Evolutionary conservation across 2,329 filamentous ascomycete genomes (phyloP).

Genomic region (Nemania abortiva): DNA sequence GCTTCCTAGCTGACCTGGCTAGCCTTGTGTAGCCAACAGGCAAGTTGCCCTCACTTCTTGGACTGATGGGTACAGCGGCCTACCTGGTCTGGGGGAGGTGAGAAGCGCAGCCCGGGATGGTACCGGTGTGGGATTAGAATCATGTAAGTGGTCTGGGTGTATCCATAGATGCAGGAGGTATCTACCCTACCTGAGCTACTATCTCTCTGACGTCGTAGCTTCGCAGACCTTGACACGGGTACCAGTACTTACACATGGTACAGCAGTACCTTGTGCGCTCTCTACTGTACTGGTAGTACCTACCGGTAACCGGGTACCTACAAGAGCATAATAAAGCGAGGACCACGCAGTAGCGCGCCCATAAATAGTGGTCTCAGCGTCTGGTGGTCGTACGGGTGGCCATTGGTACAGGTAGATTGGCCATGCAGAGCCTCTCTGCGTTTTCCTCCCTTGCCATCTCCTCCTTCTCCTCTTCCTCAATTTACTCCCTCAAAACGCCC

Average conservation of each 20-base stretch:
- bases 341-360: slow-evolving; percentile 25
- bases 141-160: slow-evolving; percentile 13
- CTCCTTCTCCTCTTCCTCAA: slow-evolving; percentile 16
- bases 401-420: slow-evolving; percentile 2
- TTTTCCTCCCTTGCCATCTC: slow-evolving; percentile 13
- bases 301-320: slow-evolving; percentile 1
- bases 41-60: background rate
- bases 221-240: slow-evolving; percentile 1
- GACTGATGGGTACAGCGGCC: slow-evolving; percentile 3
- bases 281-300: background rate
- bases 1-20: background rate
- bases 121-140: slow-evolving; percentile 19
- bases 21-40: background rate
- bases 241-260: background rate
- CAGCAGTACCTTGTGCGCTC: slow-evolving; percentile 1
- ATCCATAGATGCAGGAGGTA: background rate
- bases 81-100: slow-evolving; percentile 4
- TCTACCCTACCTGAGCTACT: background rate
- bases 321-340: slow-evolving; percentile 20
- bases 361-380: slow-evolving; percentile 1
- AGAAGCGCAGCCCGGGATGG: slow-evolving; percentile 7
- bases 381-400: slow-evolving; percentile 16
- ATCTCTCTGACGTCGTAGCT: background rate
- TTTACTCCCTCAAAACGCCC: background rate
- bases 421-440: background rate